Conservation (phyloP, 768 basidiomycete species). For the Boletus rubroflammeus region DNA sequence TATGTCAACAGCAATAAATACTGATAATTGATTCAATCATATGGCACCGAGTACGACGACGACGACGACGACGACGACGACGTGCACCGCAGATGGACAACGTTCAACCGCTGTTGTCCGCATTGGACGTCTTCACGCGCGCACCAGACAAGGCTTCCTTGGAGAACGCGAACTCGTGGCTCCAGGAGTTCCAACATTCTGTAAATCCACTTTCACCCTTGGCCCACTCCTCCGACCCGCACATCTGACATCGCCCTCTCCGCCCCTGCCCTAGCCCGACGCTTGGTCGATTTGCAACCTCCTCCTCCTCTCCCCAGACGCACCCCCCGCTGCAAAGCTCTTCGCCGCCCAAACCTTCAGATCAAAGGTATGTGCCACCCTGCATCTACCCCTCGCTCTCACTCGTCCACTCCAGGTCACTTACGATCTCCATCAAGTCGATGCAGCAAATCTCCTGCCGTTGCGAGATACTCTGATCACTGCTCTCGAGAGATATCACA, state of each 20-base stretch:
- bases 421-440: slow-evolving; percentile 91
- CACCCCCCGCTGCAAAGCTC: slow-evolving; percentile 74
- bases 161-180: slow-evolving; percentile 89
- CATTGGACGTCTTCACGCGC: slow-evolving; percentile 73
- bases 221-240: slow-evolving; percentile 50
- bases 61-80: slow-evolving; percentile 17
- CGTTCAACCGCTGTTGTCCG: slow-evolving; percentile 69
- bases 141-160: slow-evolving; percentile 81
- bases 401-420: slow-evolving; percentile 64
- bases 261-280: slow-evolving; percentile 67
- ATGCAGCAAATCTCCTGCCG: slow-evolving; percentile 63
- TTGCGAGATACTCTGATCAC: slow-evolving; percentile 84
- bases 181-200: slow-evolving; percentile 98
- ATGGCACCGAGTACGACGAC: slow-evolving; percentile 2
- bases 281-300: slow-evolving; percentile 96
- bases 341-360: slow-evolving; percentile 98
- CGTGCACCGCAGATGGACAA: slow-evolving; percentile 49
- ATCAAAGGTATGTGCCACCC: slow-evolving; percentile 65
- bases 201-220: slow-evolving; percentile 83
- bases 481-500: slow-evolving; percentile 67
- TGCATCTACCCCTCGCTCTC: slow-evolving; percentile 23
- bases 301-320: slow-evolving; percentile 78
- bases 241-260: slow-evolving; percentile 61
- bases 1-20: slow-evolving; percentile 32
- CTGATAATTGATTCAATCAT: slow-evolving; percentile 20